Evolutionary conservation across 163 green algal species (phyloP), one percentile per base, ranked within the genome.

Genomic region (Scenedesmus sp.): DNA sequence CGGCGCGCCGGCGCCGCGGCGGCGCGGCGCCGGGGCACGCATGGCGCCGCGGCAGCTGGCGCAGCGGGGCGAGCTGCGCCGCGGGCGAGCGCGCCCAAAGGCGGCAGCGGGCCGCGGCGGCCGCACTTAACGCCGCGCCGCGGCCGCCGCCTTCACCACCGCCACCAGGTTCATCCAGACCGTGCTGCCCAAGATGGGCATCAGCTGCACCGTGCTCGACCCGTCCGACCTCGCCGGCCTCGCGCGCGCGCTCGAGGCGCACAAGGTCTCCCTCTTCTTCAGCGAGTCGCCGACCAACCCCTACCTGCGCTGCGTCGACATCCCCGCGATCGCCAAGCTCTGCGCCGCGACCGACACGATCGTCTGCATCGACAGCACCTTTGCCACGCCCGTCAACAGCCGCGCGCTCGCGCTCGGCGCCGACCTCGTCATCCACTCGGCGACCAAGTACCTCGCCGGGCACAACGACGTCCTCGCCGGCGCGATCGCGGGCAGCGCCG

Each of bases 131-230:
- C n/a, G n/a, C n/a, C n/a, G n/a, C n/a, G n/a, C n/a, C n/a, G n/a
- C n/a, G n/a, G n/a, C n/a, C n/a, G n/a, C n/a, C n/a, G n/a, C n/a
- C n/a, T n/a, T n/a, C n/a, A n/a, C n/a, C n/a, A n/a, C n/a, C n/a
- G n/a, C n/a, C n/a, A n/a, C n/a, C n/a, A n/a, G n/a, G n/a, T 99
- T 99, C 87, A 98, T 99, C 64, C 92, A 97, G 83, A 98, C 94
- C 26, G 88, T 99, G 58, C 88, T 99, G 79, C 96, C 96, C 50
- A 98, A 98, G 80, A 99, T 99, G 96, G 94, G 94, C 77, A 97
- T 99, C 81, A 89, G 86, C 14, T 94, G 95, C 29, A 97, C 94
- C 3, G 97, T 99, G 22, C 96, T 99, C 69, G 93, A 98, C 80
- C 97, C 97, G 0, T 81, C 92, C 29, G 97, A 99, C 85, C 77